These are phyloP conservation scores for Ilex asprella DNA, from an alignment of 257 asterid genomes.

Conservation along the genomic window DNA sequence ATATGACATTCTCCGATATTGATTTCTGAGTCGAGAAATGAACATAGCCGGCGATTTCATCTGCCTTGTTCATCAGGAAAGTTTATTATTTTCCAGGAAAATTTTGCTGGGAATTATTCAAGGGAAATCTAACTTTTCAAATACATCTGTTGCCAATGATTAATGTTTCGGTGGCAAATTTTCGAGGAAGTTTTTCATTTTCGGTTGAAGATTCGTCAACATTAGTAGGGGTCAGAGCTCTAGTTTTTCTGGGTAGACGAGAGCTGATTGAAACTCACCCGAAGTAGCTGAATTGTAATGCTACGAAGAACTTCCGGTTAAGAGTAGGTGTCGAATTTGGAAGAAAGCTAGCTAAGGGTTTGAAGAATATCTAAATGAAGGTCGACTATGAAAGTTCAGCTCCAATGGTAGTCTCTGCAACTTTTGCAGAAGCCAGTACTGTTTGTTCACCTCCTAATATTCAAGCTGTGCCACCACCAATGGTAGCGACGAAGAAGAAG, in stretches of 20 bases:
- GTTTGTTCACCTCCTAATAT: conserved; percentile 13
- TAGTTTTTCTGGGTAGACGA: neutral
- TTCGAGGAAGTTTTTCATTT: no score
- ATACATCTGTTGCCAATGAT: no score
- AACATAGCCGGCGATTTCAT: no score
- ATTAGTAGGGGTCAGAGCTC: neutral
- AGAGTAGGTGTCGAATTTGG: neutral
- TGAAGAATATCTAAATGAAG: conserved; percentile 16
- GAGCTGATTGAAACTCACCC: neutral
- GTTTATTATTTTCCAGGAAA: no score
- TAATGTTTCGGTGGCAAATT: no score
- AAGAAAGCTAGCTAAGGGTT: neutral
- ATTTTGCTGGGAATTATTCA: no score
- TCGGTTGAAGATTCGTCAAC: no score
- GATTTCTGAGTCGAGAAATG: no score
- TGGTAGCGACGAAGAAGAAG: conserved; percentile 44
- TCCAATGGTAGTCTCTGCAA: conserved; percentile 19
- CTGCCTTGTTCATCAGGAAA: no score
- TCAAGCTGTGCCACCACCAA: conserved; percentile 19
- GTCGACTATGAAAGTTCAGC: conserved; percentile 38
- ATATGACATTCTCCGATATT: no score
- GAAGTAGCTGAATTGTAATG: neutral
- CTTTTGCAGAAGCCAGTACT: conserved; percentile 26
- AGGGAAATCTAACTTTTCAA: no score
- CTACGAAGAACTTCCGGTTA: neutral